These are phyloP conservation scores for Phalaenopsis equestris DNA, from an alignment of 106 monocot genomes.

Conservation along the genomic window DNA sequence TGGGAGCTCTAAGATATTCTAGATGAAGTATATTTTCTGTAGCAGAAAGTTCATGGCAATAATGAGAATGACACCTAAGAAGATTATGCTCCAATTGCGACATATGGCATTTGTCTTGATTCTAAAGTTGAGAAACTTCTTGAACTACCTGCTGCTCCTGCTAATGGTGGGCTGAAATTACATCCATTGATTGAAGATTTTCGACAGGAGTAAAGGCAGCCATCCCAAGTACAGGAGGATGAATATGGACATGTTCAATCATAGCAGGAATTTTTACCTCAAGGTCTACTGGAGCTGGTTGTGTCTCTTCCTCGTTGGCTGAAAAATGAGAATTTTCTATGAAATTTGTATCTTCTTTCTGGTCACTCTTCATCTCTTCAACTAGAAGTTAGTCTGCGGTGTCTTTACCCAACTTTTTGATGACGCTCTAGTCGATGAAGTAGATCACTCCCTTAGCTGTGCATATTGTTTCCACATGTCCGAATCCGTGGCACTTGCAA, in stretches of 20 bases:
- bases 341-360: too few relatives aligned
- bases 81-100: conserved; percentile 28
- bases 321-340: too few relatives aligned
- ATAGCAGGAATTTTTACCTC: too few relatives aligned
- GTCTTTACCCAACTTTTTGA: too few relatives aligned
- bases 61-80: conserved; percentile 28
- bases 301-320: too few relatives aligned
- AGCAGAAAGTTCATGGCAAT: conserved; percentile 28
- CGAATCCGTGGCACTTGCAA: too few relatives aligned
- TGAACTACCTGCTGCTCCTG: conserved; percentile 39
- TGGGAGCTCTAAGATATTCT: conserved; percentile 25
- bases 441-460: too few relatives aligned
- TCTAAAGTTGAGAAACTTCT: conserved; percentile 21
- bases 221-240: conserved; percentile 49
- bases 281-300: too few relatives aligned
- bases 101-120: conserved; percentile 29
- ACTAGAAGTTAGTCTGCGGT: too few relatives aligned
- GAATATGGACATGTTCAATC: conserved; percentile 38
- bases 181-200: conserved; percentile 32
- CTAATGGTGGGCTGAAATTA: conserved; percentile 27
- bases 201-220: conserved; percentile 40
- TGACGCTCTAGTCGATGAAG: too few relatives aligned
- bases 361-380: too few relatives aligned
- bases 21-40: conserved; percentile 24
- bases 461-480: too few relatives aligned